Base-by-base conservation (phyloP, 2,329 filamentous ascomycete species). In the Ophiosphaerella korrae region DNA sequence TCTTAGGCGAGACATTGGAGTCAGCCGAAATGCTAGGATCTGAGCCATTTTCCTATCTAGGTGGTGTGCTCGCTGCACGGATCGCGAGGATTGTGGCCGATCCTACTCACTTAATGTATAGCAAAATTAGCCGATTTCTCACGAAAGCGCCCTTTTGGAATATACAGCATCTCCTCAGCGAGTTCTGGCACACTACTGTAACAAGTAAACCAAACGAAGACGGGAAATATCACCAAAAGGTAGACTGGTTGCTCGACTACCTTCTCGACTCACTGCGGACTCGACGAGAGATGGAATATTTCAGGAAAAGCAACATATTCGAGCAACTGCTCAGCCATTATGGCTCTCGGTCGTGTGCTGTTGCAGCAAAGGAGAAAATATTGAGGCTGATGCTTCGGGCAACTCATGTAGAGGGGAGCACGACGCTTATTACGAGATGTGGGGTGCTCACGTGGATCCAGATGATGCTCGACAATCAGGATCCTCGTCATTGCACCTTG, bases 61-160 rank as follows among this genome's bases (percentile, higher is more conserved):
- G 90, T 5, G 83, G 86, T n/a, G 84, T 88, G 9, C 94, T 96
- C 63, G 87, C 90, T 7, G 81, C 83, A 40, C 84, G 85, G 57
- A 85, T 87, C 1, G 79, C 96, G 7, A 77, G 82, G 1, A 84
- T 96, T 13, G 76, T 96, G 39, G 82, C 81, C 18, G 87, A 90
- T 54, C 93, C 93, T 0, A 80, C 91, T 13, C 90, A 96, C 67
- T 84, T 84, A 53, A 82, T 97, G 33, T 97, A 96, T 70, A 84
- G 86, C 50, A 96, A 96, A 70, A 78, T 94, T 74, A 96, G 96
- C 76, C 80, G 82, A 5, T 97, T 92, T 71, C 82, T 97, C 32
- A 90, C 90, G 18, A 86, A 86, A 44, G 84, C 86, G 0, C 92
- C 93, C 0, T 74, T 80, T 21, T 97, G 93, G 93, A 81, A 86